A percentile compares a stretch with the other conserved stretches of the same genome.
These are phyloP conservation scores for Senna siamea DNA, from an alignment of 306 rosid genomes.

Conservation along the genomic window DNA sequence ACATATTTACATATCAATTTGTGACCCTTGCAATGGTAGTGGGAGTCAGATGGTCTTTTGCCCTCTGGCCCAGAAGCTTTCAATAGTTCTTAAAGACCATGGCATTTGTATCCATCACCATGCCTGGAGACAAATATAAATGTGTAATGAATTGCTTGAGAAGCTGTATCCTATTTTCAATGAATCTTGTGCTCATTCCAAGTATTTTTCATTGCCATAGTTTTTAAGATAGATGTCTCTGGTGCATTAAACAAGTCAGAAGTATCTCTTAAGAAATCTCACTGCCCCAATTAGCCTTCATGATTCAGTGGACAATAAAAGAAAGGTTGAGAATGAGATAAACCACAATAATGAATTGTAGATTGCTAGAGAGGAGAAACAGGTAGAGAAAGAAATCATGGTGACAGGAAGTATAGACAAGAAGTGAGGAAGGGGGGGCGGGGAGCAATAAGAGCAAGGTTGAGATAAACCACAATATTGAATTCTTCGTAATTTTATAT, in stretches of 20 bases:
- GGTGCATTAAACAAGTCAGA: background rate
- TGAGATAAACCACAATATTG: no score
- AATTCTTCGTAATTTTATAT: no score
- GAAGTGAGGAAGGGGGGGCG: background rate
- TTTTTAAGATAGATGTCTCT: background rate
- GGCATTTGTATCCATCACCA: background rate
- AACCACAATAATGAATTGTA: background rate
- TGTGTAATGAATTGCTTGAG: background rate
- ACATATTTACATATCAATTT: conserved; percentile 12
- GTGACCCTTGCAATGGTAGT: conserved; percentile 1
- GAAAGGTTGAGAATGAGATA: background rate
- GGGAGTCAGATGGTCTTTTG: conserved; percentile 2
- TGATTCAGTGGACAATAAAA: background rate
- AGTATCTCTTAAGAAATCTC: background rate
- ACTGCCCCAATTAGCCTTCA: background rate
- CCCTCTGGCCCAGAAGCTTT: background rate
- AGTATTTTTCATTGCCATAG: background rate
- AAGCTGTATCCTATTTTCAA: background rate
- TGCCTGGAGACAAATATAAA: background rate
- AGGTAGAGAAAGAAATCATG: conserved; percentile 1
- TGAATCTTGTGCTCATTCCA: background rate
- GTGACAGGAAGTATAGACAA: background rate
- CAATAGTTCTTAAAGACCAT: background rate
- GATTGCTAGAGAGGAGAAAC: background rate
- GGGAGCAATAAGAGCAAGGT: no score